Evolutionary conservation across 2,329 filamentous ascomycete species (phyloP), one percentile per base, ranked within the genome.

Genomic region (Penicillium digitatum): DNA sequence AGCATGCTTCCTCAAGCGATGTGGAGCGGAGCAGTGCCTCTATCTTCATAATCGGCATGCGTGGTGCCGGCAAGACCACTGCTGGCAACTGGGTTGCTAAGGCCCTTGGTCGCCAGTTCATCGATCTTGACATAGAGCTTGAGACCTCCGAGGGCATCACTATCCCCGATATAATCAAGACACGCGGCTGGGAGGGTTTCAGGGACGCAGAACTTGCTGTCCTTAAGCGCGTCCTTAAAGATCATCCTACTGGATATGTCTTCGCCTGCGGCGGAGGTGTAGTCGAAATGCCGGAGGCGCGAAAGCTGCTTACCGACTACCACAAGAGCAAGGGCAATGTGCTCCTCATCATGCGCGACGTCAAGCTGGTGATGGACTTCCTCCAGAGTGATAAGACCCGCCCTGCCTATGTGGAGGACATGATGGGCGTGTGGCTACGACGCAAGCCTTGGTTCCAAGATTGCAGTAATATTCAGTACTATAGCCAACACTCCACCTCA

Each of bases 1-100:
- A 72, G 44, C 58, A 63, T 26, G 62, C 75, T 43, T 72, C 74
- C 24, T 67, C 72, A 11, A 74, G 72, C 29, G 63, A 68, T 12
- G 62, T 68, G 50, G 72, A 72, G 55, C 78, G 75, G 58, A 72
- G 64, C 47, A 71, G 63, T 62, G 83, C 64, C 82, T 96, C 92
- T 0, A 87, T 97, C 48, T 91, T 96, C 75, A 87, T 99, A 57
- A 93, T 99, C 62, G 94, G 94, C 10, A 99, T 99, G 94, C 86
- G 94, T 62, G 94, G 94, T 54, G 94, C 92, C 38, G 94, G 94
- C 26, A 99, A 99, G 78, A 96, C 94, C 0, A 99, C 94, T 0
- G 88, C 89, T 34, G 94, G 94, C 50, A 82, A 84, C 14, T 96
- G 92, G 90, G 87, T 94, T 67, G 86, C 88, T 0, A 83, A 83